Percentiles rank a stretch among this genome's conserved stretches.
Evolutionary conservation across 352 stramenopile species (phyloP).

Genomic region (Phytopythium sindhum): DNA sequence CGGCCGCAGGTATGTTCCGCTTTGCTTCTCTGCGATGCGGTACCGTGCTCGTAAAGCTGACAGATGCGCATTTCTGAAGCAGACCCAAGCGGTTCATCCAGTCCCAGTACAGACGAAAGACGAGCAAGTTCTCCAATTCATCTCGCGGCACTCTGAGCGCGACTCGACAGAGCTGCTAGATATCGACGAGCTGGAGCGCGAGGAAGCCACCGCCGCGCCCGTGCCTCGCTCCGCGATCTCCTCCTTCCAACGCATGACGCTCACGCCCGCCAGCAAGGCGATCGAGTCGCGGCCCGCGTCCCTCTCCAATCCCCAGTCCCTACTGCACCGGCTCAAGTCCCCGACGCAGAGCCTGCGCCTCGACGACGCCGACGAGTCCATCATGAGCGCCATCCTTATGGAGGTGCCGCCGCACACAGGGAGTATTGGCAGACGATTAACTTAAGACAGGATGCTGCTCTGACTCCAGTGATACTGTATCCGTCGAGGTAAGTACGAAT

Average conservation of each 20-base stretch:
- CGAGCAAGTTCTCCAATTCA: neutral
- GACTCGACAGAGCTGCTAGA: constrained; percentile 5
- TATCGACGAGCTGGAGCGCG: constrained; percentile 14
- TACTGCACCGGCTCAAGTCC: neutral
- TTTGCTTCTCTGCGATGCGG: neutral
- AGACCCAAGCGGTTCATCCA: neutral
- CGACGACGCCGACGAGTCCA: constrained; percentile 59
- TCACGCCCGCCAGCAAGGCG: constrained; percentile 1
- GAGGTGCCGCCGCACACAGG: constrained; percentile 8
- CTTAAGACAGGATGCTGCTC: too few species aligned
- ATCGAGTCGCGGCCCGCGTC: constrained; percentile 3
- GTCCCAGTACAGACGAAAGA: neutral
- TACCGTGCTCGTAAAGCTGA: neutral
- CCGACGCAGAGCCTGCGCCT: constrained; percentile 33
- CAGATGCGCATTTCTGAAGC: neutral
- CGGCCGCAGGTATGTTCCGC: constrained; percentile 3
- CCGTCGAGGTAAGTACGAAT: neutral
- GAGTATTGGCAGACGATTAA: constrained; percentile 8
- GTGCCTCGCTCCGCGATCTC: neutral
- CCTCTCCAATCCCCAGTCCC: neutral
- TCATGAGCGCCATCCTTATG: constrained; percentile 64
- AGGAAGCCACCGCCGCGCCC: neutral
- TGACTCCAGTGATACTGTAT: too few species aligned
- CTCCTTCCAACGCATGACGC: neutral
- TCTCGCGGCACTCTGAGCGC: neutral